A percentile compares a stretch with the other conserved stretches of the same genome.
phyloP scores from a whole-genome alignment of 345 rosid genomes.

The Isatis tinctoria region DNA sequence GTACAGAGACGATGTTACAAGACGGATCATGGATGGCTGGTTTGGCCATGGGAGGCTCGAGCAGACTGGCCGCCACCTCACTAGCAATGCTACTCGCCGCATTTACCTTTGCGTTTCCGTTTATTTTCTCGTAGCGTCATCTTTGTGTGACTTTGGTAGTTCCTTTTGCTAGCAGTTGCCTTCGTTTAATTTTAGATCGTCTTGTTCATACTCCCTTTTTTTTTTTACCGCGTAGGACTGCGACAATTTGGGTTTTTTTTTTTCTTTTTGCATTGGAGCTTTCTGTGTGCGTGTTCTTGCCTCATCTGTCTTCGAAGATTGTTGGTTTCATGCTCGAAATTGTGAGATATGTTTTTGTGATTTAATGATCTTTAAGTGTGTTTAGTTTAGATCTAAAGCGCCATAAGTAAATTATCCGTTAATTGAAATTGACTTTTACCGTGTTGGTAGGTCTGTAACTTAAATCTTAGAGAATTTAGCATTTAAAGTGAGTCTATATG shows the following conservation, averaged over 20 bases:
- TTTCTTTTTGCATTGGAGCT: neutral
- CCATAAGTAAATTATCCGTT: neutral
- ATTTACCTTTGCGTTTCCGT: neutral
- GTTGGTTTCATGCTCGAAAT: neutral
- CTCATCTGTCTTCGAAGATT: neutral
- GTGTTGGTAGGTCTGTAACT: neutral
- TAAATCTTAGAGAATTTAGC: neutral
- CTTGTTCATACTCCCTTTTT: neutral
- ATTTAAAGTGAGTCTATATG: neutral
- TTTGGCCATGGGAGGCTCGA: slow-evolving; percentile 81
- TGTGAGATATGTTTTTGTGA: slow-evolving; percentile 17
- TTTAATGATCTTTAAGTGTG: neutral
- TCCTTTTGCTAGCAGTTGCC: neutral
- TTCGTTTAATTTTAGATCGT: neutral
- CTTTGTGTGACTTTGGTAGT: neutral
- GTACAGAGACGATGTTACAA: slow-evolving; percentile 46
- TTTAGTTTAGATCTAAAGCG: neutral
- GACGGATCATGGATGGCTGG: slow-evolving; percentile 92
- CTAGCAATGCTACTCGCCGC: neutral
- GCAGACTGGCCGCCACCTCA: slow-evolving; percentile 26
- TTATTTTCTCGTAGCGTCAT: slow-evolving; percentile 17
- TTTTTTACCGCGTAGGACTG: neutral
- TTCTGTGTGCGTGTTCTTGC: slow-evolving; percentile 12
- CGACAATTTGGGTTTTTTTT: neutral
- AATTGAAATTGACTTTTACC: neutral